Evolutionary conservation across 352 stramenopile species (phyloP).

Genomic region (Elongisporangium prolatum): DNA sequence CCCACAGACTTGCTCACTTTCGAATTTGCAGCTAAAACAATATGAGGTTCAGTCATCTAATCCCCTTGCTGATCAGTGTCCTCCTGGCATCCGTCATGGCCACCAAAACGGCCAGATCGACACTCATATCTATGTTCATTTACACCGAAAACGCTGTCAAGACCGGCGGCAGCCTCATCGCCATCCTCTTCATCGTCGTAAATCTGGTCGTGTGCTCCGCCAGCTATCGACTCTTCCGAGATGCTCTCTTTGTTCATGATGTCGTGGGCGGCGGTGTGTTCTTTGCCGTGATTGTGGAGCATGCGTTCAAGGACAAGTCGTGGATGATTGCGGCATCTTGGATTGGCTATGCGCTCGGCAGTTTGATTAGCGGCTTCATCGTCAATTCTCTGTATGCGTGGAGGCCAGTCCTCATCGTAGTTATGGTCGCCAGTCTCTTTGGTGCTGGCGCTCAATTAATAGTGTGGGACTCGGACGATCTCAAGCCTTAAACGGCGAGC

Average conservation of each 20-base stretch:
- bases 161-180: conserved; percentile 18
- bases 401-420: conserved; percentile 26
- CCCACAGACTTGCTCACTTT: too few relatives aligned
- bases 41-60: too few relatives aligned
- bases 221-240: conserved; percentile 26
- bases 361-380: conserved; percentile 19
- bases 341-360: conserved; percentile 25
- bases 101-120: background rate
- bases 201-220: conserved; percentile 15
- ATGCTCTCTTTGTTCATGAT: conserved; percentile 21
- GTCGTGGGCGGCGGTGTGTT: conserved; percentile 21
- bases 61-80: conserved; percentile 13
- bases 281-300: conserved; percentile 19
- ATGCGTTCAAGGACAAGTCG: conserved; percentile 23
- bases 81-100: conserved; percentile 6
- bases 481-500: conserved; percentile 27
- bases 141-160: conserved; percentile 12
- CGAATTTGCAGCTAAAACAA: too few relatives aligned
- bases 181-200: conserved; percentile 23
- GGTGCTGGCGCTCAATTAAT: conserved; percentile 17
- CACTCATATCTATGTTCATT: conserved; percentile 22
- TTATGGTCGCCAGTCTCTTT: conserved; percentile 23
- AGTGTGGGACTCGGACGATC: conserved; percentile 27
- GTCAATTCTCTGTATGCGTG: conserved; percentile 25
- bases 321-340: conserved; percentile 21